Percentiles rank a stretch among this genome's conserved stretches.
These are phyloP conservation scores for Trichoderma endophyticum DNA, from an alignment of 2,329 filamentous ascomycete species.

Conservation along the genomic window DNA sequence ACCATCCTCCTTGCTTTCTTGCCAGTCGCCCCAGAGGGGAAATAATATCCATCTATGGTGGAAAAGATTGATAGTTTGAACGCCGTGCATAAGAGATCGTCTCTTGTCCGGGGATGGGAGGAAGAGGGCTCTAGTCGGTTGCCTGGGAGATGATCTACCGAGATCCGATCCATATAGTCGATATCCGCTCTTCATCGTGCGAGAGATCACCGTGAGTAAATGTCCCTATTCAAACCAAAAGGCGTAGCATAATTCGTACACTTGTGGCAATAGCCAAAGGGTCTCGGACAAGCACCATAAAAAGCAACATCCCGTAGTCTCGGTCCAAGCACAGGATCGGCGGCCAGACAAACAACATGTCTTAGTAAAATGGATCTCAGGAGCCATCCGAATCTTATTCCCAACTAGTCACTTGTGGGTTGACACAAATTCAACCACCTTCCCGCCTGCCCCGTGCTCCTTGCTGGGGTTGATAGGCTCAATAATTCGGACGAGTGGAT, in stretches of 20 bases:
- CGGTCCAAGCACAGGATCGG: conserved; percentile 13
- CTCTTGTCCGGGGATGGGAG: neutral
- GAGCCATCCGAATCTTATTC: neutral
- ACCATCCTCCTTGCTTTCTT: conserved; percentile 2
- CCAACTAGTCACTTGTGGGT: neutral
- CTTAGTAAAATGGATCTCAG: conserved; percentile 2
- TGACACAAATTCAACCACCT: neutral
- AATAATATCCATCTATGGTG: neutral
- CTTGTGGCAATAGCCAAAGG: neutral
- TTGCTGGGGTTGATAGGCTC: neutral
- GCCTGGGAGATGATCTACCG: neutral
- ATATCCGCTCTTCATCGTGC: neutral
- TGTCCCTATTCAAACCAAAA: neutral
- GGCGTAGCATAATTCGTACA: neutral
- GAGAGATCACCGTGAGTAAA: neutral
- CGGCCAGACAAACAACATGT: conserved; percentile 12
- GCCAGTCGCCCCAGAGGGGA: neutral
- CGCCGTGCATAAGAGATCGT: neutral
- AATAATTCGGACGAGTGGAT: neutral
- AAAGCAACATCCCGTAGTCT: conserved; percentile 5
- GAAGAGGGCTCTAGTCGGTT: neutral
- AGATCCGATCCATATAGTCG: neutral
- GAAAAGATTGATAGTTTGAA: neutral
- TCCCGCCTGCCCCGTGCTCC: neutral
- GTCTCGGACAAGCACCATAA: neutral